Conservation (phyloP, 768 basidiomycete species). For the Hydnum rufescens region DNA sequence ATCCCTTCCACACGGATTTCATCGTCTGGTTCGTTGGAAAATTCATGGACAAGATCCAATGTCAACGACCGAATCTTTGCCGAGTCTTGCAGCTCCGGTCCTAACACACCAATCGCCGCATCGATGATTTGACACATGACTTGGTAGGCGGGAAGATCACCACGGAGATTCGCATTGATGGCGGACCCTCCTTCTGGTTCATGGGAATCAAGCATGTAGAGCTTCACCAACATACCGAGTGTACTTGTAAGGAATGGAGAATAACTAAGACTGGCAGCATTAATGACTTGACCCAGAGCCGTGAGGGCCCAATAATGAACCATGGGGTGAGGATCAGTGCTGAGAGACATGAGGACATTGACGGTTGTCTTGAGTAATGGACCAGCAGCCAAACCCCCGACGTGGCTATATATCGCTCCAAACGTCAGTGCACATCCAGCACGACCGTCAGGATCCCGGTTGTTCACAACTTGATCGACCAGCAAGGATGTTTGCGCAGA, state of each 20-base stretch:
- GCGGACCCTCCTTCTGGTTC: slow-evolving; percentile 82
- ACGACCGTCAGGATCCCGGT: slow-evolving; percentile 78
- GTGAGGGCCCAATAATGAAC: slow-evolving; percentile 89
- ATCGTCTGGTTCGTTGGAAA: slow-evolving; percentile 71
- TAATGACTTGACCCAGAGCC: slow-evolving; percentile 70
- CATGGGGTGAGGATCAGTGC: slow-evolving; percentile 88
- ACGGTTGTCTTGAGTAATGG: slow-evolving; percentile 90
- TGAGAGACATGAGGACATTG: slow-evolving; percentile 83
- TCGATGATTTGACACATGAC: slow-evolving; percentile 83
- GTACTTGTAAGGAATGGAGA: slow-evolving; percentile 76
- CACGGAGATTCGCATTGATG: slow-evolving; percentile 64
- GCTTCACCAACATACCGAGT: slow-evolving; percentile 73
- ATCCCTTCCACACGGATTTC: slow-evolving; percentile 83
- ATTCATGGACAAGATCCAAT: slow-evolving; percentile 68
- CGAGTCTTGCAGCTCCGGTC: slow-evolving; percentile 88
- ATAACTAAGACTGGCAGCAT: slow-evolving; percentile 81
- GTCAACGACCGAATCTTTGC: slow-evolving; percentile 58
- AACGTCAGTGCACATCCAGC: slow-evolving; percentile 90
- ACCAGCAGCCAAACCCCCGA: slow-evolving; percentile 87
- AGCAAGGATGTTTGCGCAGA: slow-evolving; percentile 74
- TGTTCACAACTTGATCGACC: slow-evolving; percentile 84
- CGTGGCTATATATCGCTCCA: slow-evolving; percentile 75
- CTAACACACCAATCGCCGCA: slow-evolving; percentile 80
- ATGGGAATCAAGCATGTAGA: slow-evolving; percentile 78
- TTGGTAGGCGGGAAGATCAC: slow-evolving; percentile 82